These are phyloP conservation scores for Calvatia gigantea DNA, from an alignment of 768 basidiomycete genomes.

Conservation along the genomic window DNA sequence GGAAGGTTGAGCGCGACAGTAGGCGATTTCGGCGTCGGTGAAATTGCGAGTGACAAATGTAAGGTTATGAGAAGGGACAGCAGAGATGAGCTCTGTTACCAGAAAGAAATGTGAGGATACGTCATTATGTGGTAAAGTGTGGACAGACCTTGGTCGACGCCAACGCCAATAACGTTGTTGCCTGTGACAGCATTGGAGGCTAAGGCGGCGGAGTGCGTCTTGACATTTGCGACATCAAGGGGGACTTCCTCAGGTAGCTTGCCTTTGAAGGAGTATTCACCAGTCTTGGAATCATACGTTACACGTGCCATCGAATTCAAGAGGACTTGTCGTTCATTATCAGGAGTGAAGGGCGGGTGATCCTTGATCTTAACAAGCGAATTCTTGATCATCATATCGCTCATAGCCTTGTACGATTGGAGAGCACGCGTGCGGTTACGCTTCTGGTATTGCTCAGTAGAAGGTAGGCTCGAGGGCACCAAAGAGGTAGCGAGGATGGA, in stretches of 20 bases:
- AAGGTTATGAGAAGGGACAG: constrained; percentile 85
- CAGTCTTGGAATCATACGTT: constrained; percentile 74
- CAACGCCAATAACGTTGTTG: constrained; percentile 64
- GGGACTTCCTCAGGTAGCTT: constrained; percentile 52
- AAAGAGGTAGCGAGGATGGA: constrained; percentile 90
- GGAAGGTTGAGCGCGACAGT: constrained; percentile 86
- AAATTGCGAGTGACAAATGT: constrained; percentile 92
- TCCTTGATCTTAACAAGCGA: constrained; percentile 95
- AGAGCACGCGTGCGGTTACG: constrained; percentile 65
- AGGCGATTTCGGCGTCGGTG: constrained; percentile 81
- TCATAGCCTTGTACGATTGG: constrained; percentile 86
- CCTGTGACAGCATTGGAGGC: constrained; percentile 31
- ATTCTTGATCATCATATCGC: constrained; percentile 93
- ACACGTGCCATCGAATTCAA: constrained; percentile 93
- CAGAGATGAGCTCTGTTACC: constrained; percentile 84
- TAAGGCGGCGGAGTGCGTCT: constrained; percentile 56
- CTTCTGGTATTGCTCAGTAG: constrained; percentile 73
- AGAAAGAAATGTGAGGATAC: constrained; percentile 7
- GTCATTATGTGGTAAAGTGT: background rate
- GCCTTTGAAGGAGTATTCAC: constrained; percentile 77
- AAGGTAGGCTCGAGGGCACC: constrained; percentile 75
- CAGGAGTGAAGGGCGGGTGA: constrained; percentile 79
- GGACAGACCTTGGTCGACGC: constrained; percentile 81
- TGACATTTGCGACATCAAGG: constrained; percentile 64
- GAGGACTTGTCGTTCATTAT: constrained; percentile 83